Percentiles rank a stretch among this genome's conserved stretches.
Conservation (phyloP, 139 green algal genomes). For the Tetratostichococcus sp. region DNA sequence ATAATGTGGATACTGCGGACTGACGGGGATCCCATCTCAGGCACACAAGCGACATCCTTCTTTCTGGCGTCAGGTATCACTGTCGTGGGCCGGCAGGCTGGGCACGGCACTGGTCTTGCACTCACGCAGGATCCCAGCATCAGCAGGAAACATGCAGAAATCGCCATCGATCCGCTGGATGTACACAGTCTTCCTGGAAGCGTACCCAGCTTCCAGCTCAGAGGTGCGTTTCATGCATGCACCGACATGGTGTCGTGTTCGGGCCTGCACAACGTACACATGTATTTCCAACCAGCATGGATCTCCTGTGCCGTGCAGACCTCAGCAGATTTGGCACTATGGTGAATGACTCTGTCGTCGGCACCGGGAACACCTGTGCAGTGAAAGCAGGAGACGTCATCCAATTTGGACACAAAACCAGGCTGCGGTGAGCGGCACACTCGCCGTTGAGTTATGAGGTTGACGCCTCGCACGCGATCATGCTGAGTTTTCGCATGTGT, state of each 20-base stretch:
- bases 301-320: background rate
- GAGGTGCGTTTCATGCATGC: background rate
- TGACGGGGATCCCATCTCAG: no score
- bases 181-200: background rate
- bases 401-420: background rate
- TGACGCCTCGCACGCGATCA: background rate
- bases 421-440: background rate
- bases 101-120: background rate
- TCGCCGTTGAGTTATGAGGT: no score
- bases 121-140: background rate
- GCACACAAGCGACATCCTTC: no score
- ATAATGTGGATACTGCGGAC: no score
- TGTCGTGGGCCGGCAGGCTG: background rate
- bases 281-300: background rate
- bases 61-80: background rate
- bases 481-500: background rate
- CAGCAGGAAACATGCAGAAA: background rate
- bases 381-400: background rate
- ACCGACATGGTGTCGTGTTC: background rate
- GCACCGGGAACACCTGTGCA: background rate
- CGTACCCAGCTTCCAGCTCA: background rate
- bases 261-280: background rate
- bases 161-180: background rate
- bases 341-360: background rate
- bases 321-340: background rate